Evolutionary conservation across 202 grass and related monocot species (phyloP).

Genomic region (Carex arenaria): DNA sequence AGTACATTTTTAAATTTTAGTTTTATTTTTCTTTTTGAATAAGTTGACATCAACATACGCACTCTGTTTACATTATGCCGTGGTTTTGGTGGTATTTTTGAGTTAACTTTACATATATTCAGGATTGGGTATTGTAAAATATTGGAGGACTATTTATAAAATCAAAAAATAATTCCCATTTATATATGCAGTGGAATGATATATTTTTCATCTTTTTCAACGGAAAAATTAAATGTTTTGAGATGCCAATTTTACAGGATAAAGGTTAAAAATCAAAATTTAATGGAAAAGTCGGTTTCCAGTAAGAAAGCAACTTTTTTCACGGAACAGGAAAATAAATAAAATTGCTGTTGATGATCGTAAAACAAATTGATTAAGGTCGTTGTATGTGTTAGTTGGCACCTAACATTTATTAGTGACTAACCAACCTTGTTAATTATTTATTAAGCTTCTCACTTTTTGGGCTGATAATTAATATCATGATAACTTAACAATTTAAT

Average conservation of each 20-base stretch:
- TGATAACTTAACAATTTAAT: not conserved
- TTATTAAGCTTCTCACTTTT: not conserved
- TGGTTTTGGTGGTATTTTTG: no score
- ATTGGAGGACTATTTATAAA: no score
- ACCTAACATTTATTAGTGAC: not conserved
- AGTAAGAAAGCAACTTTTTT: not conserved
- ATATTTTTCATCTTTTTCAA: not conserved
- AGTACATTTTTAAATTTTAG: no score
- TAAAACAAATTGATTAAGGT: not conserved
- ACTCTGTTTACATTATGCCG: no score
- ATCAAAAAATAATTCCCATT: no score
- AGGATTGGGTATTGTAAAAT: no score
- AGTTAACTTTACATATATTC: no score
- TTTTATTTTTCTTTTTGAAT: no score
- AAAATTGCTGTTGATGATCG: not conserved
- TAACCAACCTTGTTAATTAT: not conserved
- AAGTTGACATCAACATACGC: no score
- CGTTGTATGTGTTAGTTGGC: slow-evolving; percentile 2
- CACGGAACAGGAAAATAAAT: not conserved
- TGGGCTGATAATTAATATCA: not conserved
- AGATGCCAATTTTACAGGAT: not conserved
- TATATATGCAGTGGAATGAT: no score
- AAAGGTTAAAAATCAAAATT: not conserved
- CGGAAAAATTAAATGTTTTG: not conserved
- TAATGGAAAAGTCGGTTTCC: not conserved